A percentile compares a stretch with the other conserved stretches of the same genome.
Evolutionary conservation across 768 basidiomycete species (phyloP).

Genomic region (Calvatia gigantea): DNA sequence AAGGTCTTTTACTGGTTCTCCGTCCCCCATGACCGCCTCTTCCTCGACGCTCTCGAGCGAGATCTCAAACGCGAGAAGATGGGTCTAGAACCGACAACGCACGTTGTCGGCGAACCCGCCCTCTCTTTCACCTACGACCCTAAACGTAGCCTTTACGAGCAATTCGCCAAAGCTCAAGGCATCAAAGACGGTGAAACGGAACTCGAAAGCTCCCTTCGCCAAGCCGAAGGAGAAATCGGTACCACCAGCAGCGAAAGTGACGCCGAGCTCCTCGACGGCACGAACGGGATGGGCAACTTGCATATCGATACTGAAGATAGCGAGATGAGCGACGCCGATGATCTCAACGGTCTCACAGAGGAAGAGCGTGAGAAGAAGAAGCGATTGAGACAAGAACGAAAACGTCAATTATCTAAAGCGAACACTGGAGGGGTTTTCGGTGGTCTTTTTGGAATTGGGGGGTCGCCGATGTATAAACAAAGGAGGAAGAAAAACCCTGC

Average conservation of each 20-base stretch:
- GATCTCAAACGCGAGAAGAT: slow-evolving; percentile 95
- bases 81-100: slow-evolving; percentile 82
- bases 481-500: slow-evolving; percentile 71
- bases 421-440: slow-evolving; percentile 1
- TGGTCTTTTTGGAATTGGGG: slow-evolving; percentile 40
- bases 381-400: slow-evolving; percentile 64
- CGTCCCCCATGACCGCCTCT: slow-evolving; percentile 94
- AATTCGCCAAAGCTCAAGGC: slow-evolving; percentile 58
- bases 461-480: slow-evolving; percentile 86
- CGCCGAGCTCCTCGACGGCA: slow-evolving; percentile 21
- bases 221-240: slow-evolving; percentile 27
- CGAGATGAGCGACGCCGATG: slow-evolving; percentile 13
- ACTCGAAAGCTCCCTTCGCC: slow-evolving; percentile 31
- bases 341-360: slow-evolving; percentile 67
- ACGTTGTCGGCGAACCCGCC: slow-evolving; percentile 73
- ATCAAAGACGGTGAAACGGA: slow-evolving; percentile 39
- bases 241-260: slow-evolving; percentile 17
- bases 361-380: slow-evolving; percentile 88
- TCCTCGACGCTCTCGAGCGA: slow-evolving; percentile 93
- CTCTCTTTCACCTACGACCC: slow-evolving; percentile 87
- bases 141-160: slow-evolving; percentile 82
- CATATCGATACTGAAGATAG: slow-evolving; percentile 18
- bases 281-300: slow-evolving; percentile 5
- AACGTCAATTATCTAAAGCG: slow-evolving; percentile 14
- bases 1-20: slow-evolving; percentile 99